phyloP scores from a whole-genome alignment of 805 yeast species.

The Pichia ethanolica region DNA sequence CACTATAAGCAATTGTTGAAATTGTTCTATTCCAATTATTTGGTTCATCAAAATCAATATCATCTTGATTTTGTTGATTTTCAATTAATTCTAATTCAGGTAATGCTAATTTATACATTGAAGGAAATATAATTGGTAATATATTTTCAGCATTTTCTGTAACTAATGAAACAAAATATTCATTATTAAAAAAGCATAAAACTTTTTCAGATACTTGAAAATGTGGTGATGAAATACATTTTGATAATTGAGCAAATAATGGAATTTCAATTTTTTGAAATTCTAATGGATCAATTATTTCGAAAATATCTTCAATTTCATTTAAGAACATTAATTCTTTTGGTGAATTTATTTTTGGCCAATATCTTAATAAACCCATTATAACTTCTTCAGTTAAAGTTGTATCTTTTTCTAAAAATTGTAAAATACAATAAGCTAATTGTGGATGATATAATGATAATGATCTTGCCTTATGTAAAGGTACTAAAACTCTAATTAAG shows the following conservation, averaged over 20 bases:
- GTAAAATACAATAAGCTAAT: slow-evolving; percentile 93
- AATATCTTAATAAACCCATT: slow-evolving; percentile 83
- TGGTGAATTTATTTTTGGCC: slow-evolving; percentile 95
- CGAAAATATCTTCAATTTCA: slow-evolving; percentile 94
- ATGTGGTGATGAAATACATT: slow-evolving; percentile 90
- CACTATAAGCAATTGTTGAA: slow-evolving; percentile 83
- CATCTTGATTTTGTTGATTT: slow-evolving; percentile 21
- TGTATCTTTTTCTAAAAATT: slow-evolving; percentile 93
- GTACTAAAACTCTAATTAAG: slow-evolving; percentile 76
- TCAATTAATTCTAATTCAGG: slow-evolving; percentile 28
- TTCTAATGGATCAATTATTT: slow-evolving; percentile 90
- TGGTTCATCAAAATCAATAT: slow-evolving; percentile 36
- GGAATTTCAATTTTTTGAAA: slow-evolving; percentile 90
- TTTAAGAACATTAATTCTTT: slow-evolving; percentile 94
- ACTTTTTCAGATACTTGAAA: slow-evolving; percentile 97
- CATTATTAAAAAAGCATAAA: slow-evolving; percentile 89
- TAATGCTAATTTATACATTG: slow-evolving; percentile 74
- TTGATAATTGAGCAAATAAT: slow-evolving; percentile 84
- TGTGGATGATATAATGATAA: slow-evolving; percentile 92
- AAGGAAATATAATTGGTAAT: slow-evolving; percentile 83
- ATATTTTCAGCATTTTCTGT: slow-evolving; percentile 91
- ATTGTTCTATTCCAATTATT: slow-evolving; percentile 90
- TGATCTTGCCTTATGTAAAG: slow-evolving; percentile 86
- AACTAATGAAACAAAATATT: slow-evolving; percentile 81
- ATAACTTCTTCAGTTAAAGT: slow-evolving; percentile 90